Base-by-base conservation (phyloP, 768 basidiomycete genomes). In the Hemileccinum impolitum region DNA sequence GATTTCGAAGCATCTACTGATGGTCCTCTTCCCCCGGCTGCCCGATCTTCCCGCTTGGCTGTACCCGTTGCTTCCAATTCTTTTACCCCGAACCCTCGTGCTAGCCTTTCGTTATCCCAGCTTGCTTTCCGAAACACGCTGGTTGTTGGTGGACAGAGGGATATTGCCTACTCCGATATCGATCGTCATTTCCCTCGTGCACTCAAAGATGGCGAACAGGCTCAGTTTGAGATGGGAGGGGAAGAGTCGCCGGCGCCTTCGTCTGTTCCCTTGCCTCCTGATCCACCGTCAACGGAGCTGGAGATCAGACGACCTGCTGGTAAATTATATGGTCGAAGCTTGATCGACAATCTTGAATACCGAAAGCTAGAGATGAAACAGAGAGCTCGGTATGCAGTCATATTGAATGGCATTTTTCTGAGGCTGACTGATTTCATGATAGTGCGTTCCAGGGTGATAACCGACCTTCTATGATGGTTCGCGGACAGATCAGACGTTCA, bases 391-490 rank as follows among this genome's bases (percentile, higher is more conserved):
- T 94, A 71, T 56, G 74, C n/a, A 30, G 11, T 34, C 11, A 45
- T 38, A 35, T 4, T 21, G 38, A 15, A 53, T 47, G n/a, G 23
- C 40, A 11, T 23, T 31, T 35, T 38, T 43, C 19, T 21, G 19
- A 42, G 23, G 21, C 43, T 54, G 10, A 65, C 32, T 19, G 47
- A 21, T 30, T 50, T 40, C 31, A 30, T 46, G 23, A 34, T 18
- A 95, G 94, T 47, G 85, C 90, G 13, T 96, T 96, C 66, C 82
- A 74, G 46, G 94, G 94, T 13, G 94, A 96, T 60, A 78, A 87
- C 55, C 75, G 93, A 49, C 91, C 94, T 10, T 87, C 90, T 5
- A 95, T 95, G 94, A 94, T 95, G 92, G 80, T 84, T 30, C 80
- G 93, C 53, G 72, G 74, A 32, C 67, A 71, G 37, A 65, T 73